phyloP scores from a whole-genome alignment of 148 eudicot species.

The Dysphania ambrosioides region DNA sequence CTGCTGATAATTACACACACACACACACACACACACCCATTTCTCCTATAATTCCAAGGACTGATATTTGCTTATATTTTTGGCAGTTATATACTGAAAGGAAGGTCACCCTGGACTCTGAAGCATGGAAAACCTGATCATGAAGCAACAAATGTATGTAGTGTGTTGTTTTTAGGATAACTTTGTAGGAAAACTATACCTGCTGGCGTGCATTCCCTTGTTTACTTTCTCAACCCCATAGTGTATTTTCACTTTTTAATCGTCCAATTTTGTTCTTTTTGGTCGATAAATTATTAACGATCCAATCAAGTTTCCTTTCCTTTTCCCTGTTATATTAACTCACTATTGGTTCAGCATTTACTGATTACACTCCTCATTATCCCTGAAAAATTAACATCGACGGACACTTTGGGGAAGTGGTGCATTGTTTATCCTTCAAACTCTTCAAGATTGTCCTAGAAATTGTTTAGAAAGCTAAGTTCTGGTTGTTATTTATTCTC shows the following conservation, averaged over 20 bases:
- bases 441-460: background rate
- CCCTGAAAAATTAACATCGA: background rate
- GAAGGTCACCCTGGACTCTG: slow-evolving; percentile 72
- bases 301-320: background rate
- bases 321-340: background rate
- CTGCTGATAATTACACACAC: background rate
- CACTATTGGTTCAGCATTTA: background rate
- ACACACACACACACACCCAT: too few relatives aligned
- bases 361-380: background rate
- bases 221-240: background rate
- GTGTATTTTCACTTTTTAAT: too few relatives aligned
- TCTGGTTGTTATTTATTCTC: background rate
- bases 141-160: slow-evolving; percentile 67
- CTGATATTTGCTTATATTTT: slow-evolving; percentile 14
- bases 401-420: background rate
- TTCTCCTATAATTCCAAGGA: slow-evolving; percentile 2
- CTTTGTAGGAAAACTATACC: background rate
- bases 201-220: background rate
- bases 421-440: background rate
- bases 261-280: background rate
- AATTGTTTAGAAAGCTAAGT: too few relatives aligned
- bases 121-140: slow-evolving; percentile 94
- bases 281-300: background rate
- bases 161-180: background rate
- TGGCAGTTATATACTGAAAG: slow-evolving; percentile 71